Evolutionary conservation across 805 yeast species (phyloP), one percentile per base, ranked within the genome.

Genomic region (Candida adriatica): DNA sequence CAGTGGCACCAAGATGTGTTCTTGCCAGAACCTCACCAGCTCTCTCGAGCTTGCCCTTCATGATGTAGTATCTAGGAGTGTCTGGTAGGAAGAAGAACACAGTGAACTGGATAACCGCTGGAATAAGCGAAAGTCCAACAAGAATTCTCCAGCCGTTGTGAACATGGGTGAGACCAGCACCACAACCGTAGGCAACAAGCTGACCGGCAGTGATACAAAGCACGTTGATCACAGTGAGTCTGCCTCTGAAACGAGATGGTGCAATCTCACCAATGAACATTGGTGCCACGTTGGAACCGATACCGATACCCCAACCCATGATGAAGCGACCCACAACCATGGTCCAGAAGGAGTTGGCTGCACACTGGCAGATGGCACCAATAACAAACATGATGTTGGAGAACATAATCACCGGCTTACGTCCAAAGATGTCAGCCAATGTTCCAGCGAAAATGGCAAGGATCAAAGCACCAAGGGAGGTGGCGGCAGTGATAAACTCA

Each of bases 291-390:
- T 90, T 64, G 3, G 96, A 87, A 1, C 96, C 97, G 34, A 84
- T 71, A 45, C 98, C 98, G 17, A 90, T 96, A 47, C 96, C 97
- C 58, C 84, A 83, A 13, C 98, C 98, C 80, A 92, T 83, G 29
- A 90, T 66, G 43, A 92, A 79, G 55, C 97, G 72, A 26, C 97
- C 98, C 10, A 63, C 77, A 41, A 85, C 79, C 97, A 90, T 90
- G 27, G 81, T 77, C 94, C 96, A 85, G 38, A 86, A 79, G 4
- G 78, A 64, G 33, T 74, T 72, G 7, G 96, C 75, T 18, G 79
- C 83, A 37, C 92, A 73, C 62, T 90, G 98, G 37, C 88, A 62
- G 26, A 73, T 70, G 14, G 95, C 85, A 38, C 98, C 98, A 23
- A 83, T 63, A 16, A 90, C 65, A 52, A 92, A 90, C 48, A 90